phyloP scores from a whole-genome alignment of 2,329 filamentous ascomycete genomes.

The Epichloe coenophiala region DNA sequence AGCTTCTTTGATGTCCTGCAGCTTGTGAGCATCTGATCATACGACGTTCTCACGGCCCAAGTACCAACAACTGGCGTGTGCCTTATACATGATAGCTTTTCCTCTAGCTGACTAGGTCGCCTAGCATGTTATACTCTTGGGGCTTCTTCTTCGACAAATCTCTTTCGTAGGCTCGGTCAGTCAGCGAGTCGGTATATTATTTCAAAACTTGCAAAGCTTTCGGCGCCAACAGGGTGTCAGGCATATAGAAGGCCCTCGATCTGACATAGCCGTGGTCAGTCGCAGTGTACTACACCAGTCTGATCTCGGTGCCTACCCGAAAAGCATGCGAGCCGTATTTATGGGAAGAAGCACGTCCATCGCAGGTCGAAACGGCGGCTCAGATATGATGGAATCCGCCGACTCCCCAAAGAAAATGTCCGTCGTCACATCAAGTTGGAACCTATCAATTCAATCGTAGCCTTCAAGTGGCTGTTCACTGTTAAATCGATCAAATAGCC shows the following conservation, averaged over 20 bases:
- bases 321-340: not conserved
- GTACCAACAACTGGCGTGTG: not conserved
- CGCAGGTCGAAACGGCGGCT: not conserved
- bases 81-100: not conserved
- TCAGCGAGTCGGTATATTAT: not conserved
- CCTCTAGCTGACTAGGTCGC: not conserved
- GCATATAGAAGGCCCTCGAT: not conserved
- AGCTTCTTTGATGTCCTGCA: not conserved
- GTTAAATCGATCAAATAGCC: not conserved
- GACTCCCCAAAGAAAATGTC: not conserved
- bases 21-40: not conserved
- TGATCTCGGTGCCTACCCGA: not conserved
- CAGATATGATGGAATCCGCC: not conserved
- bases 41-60: no score
- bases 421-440: not conserved
- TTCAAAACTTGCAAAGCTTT: not conserved
- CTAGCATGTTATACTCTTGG: not conserved
- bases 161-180: not conserved
- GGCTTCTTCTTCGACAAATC: not conserved
- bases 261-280: not conserved
- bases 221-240: not conserved
- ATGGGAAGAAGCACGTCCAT: not conserved
- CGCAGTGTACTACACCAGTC: no score
- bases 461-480: not conserved
- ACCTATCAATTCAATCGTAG: not conserved